These are phyloP conservation scores for Hymenoscyphus repandus DNA, from an alignment of 2,329 filamentous ascomycete species.

Conservation along the genomic window DNA sequence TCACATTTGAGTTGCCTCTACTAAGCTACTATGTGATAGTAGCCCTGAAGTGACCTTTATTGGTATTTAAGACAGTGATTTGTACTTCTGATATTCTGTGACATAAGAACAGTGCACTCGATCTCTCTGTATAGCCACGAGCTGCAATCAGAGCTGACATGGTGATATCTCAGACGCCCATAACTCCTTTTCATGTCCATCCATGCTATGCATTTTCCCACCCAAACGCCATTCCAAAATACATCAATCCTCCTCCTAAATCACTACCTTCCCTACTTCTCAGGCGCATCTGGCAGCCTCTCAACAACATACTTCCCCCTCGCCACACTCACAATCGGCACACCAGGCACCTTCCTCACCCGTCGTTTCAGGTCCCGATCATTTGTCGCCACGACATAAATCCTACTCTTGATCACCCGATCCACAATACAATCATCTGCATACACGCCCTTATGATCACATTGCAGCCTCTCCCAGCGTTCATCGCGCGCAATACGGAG, in stretches of 20 bases:
- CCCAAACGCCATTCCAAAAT: not conserved
- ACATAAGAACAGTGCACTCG: too few species aligned
- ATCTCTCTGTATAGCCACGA: too few species aligned
- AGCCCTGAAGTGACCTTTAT: too few species aligned
- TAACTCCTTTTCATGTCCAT: not conserved
- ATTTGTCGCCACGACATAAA: slow-evolving; percentile 75
- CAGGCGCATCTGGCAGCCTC: slow-evolving; percentile 77
- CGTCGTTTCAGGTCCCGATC: slow-evolving; percentile 77
- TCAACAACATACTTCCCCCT: slow-evolving; percentile 94
- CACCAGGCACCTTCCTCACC: slow-evolving; percentile 64
- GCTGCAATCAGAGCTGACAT: too few species aligned
- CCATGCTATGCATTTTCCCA: not conserved
- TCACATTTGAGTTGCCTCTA: too few species aligned
- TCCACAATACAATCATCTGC: slow-evolving; percentile 83
- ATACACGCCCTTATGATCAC: slow-evolving; percentile 85
- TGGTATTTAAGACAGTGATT: too few species aligned
- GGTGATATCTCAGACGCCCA: not conserved
- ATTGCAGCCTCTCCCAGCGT: slow-evolving; percentile 77
- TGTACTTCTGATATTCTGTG: too few species aligned
- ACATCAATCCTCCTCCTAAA: not conserved
- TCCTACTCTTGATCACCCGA: slow-evolving; percentile 64
- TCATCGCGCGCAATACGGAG: slow-evolving; percentile 83
- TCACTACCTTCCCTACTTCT: slow-evolving; percentile 31
- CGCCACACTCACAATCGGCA: slow-evolving; percentile 69
- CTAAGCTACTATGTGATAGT: too few species aligned